Percentiles rank a stretch among this genome's conserved stretches.
These are phyloP conservation scores for Alternaria longipes DNA, from an alignment of 2,329 filamentous ascomycete species.

Conservation along the genomic window DNA sequence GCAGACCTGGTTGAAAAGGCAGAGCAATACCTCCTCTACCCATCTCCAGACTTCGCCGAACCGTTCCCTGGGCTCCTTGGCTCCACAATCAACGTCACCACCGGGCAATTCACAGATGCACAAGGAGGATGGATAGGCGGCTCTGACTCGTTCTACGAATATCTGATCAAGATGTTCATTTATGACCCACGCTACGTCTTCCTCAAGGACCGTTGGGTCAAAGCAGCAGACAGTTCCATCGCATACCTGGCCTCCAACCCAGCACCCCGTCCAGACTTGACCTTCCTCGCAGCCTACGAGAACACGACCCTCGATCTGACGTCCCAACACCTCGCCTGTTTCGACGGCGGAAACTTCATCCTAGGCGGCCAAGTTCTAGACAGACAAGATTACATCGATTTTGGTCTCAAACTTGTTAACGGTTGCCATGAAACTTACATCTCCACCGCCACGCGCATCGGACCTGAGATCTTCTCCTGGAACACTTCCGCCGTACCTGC, in stretches of 20 bases:
- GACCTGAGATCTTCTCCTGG: conserved; percentile 69
- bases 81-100: conserved; percentile 69
- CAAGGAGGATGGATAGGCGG: conserved; percentile 80
- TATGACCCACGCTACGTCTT: conserved; percentile 74
- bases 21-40: conserved; percentile 74
- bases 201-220: conserved; percentile 78
- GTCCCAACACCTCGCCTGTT: conserved; percentile 73
- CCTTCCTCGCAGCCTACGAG: conserved; percentile 71
- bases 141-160: conserved; percentile 86
- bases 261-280: conserved; percentile 71
- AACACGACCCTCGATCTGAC: conserved; percentile 52
- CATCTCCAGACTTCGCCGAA: conserved; percentile 69
- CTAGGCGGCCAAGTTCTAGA: conserved; percentile 77
- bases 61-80: conserved; percentile 82
- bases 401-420: conserved; percentile 75
- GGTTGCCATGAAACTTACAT: conserved; percentile 79
- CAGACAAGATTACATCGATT: conserved; percentile 72
- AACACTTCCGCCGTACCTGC: conserved; percentile 44
- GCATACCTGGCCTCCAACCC: conserved; percentile 75
- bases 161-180: conserved; percentile 89
- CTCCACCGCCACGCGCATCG: conserved; percentile 74
- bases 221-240: conserved; percentile 79
- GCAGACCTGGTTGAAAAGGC: conserved; percentile 71
- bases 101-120: conserved; percentile 73
- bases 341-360: conserved; percentile 85